Base-by-base conservation (phyloP, 257 asterid genomes). In the Gynochthodes officinalis region DNA sequence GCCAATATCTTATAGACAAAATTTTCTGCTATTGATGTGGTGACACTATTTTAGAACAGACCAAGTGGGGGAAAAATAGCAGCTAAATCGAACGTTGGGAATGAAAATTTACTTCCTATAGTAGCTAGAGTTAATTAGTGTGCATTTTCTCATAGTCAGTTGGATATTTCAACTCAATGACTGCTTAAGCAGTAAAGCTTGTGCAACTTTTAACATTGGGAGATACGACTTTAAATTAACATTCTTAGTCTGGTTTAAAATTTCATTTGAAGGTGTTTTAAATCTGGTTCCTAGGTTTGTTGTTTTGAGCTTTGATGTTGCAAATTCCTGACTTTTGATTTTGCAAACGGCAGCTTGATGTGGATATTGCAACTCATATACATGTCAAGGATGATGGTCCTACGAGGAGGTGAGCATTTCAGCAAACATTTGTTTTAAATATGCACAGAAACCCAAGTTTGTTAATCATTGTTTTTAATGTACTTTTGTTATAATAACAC, bases 301-400 rank as follows among this genome's bases (percentile, higher is more conserved):
- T 27, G 10, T 66, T 27, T 14, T 21, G 2, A 27, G 44, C 46
- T 48, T 30, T 57, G 11, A 54, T 46, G 27, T 27, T 52, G 19
- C 33, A 9, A 42, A 39, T 1, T 74, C 13, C 52, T 64, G 25
- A 64, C 43, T 53, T 50, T 15, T 73, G 28, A n/a, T 54, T 75
- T 67, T 72, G 30, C 50, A 64, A 9, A 74, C 73, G 82, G 74
- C 89, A 92, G 99, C 82, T 88, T 69, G 90, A 89, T 83, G 82
- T 86, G 73, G 96, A 88, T 71, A 74, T 92, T 64, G 84, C 96
- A 60, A 95, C 99, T 79, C 98, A 87, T 83, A 80, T 92, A 70
- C 90, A 86, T 74, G 90, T 92, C 67, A 90, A 90, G 89, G 97
- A 83, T 37, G 98, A 88, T 73, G 99, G 99, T 46, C 95, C 95